These are phyloP conservation scores for Eucalyptus microcorys DNA, from an alignment of 345 rosid genomes.

Conservation along the genomic window DNA sequence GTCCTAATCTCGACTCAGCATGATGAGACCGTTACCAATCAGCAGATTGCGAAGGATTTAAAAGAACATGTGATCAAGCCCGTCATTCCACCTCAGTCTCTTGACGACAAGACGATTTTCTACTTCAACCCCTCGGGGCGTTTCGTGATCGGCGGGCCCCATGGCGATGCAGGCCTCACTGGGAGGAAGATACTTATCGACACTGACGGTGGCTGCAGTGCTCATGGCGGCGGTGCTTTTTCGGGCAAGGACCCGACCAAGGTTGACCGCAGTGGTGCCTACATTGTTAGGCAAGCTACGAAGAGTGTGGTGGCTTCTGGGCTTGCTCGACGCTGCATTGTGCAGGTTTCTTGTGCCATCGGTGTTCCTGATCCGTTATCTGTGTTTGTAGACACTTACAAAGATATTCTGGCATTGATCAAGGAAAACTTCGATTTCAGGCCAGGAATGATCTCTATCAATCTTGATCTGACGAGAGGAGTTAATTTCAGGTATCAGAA, in stretches of 20 bases:
- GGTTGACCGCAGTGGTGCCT: neutral
- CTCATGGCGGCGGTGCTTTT: conserved; percentile 18
- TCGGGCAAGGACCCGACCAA: neutral
- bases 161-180: conserved; percentile 8
- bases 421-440: conserved; percentile 14
- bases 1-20: conserved; percentile 9
- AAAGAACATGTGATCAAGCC: conserved; percentile 8
- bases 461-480: conserved; percentile 11
- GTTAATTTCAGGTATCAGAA: conserved; percentile 13
- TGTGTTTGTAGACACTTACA: conserved; percentile 7
- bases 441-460: conserved; percentile 14
- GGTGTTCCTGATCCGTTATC: conserved; percentile 8
- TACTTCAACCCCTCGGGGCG: conserved; percentile 10
- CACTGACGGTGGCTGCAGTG: conserved; percentile 13
- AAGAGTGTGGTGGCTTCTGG: conserved; percentile 15
- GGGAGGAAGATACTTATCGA: conserved; percentile 12
- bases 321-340: conserved; percentile 12
- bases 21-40: neutral
- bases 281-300: conserved; percentile 1
- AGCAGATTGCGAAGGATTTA: neutral
- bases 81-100: conserved; percentile 2
- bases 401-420: conserved; percentile 4
- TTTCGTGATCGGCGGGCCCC: conserved; percentile 13
- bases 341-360: conserved; percentile 15
- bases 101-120: conserved; percentile 10